Conservation (phyloP, 2,329 filamentous ascomycete genomes). For the Orbilia quercus region DNA sequence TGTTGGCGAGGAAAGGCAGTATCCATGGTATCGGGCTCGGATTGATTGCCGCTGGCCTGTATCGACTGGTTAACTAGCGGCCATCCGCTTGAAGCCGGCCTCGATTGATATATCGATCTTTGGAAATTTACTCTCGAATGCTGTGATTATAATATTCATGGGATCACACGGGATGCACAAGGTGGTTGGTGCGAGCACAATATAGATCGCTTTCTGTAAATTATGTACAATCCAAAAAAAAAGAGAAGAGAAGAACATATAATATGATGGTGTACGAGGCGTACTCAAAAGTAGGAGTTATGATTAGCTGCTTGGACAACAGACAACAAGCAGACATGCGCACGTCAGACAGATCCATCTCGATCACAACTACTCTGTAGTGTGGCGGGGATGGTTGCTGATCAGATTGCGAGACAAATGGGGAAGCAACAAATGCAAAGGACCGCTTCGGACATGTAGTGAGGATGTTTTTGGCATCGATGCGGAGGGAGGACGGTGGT, state of each 20-base stretch:
- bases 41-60: conserved; percentile 41
- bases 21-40: conserved; percentile 53
- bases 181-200: background rate
- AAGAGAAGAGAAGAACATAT: conserved; percentile 11
- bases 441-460: conserved; percentile 26
- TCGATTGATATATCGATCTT: background rate
- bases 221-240: conserved; percentile 52
- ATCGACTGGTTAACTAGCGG: conserved; percentile 42
- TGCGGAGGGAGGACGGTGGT: conserved; percentile 21
- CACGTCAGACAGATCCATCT: background rate
- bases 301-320: conserved; percentile 13
- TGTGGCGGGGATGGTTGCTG: background rate
- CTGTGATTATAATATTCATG: background rate
- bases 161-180: background rate
- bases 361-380: no score
- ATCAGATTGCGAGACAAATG: conserved; percentile 1
- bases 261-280: conserved; percentile 3
- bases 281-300: background rate
- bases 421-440: conserved; percentile 12
- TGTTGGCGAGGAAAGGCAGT: conserved; percentile 41
- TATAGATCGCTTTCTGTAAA: conserved; percentile 38
- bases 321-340: conserved; percentile 15
- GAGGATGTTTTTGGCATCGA: conserved; percentile 30
- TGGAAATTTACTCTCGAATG: background rate
- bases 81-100: background rate